Evolutionary conservation across 1,139 yeast genomes (phyloP), one percentile per base, ranked within the genome.

Genomic region (Saccharomyces hybrid): DNA sequence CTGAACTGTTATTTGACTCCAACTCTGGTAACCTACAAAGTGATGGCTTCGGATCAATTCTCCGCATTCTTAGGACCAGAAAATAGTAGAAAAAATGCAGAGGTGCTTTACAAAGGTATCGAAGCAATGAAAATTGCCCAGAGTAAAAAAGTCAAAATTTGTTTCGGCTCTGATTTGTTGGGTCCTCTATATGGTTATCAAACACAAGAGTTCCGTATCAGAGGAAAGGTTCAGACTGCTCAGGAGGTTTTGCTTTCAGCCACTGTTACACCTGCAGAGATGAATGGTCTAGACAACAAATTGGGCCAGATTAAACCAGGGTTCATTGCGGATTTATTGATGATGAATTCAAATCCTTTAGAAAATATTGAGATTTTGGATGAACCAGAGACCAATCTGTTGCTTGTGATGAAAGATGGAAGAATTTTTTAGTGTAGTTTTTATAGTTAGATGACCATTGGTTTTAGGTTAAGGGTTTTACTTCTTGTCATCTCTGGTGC

Each of bases 201-300:
- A 51, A 55, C 57, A n/a, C 57, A 55, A 31, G 57, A 55, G 27
- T 55, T 55, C 19, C 49, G 53, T 29, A 53, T 55, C n/a, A 55
- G 57, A 44, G 51, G 53, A 2, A 55, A 55, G 31, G 51, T 55
- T 12, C 54, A 47, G 44, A 11, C 54, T 2, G 50, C 57, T 4
- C 56, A 55, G 9, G 54, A 38, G 6, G 11, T 38, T 38, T 38
- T 38, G 9, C 24, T 38, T 4, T 38, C 44, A 12, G 44, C 44
- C 21, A 38, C 44, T 9, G 44, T 38, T 8, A 38, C 44, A 7
- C 44, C 44, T 38, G 44, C 44, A 16, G 44, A 38, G n/a, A 38
- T 38, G 44, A 38, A 38, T 16, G 44, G 44, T 8, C 16, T 38
- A 4, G 44, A 21, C 5, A 52, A 53, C 38, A 50, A 48, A 34